These are phyloP conservation scores for Venturia nashicola DNA, from an alignment of 2,329 filamentous ascomycete genomes.

Conservation along the genomic window DNA sequence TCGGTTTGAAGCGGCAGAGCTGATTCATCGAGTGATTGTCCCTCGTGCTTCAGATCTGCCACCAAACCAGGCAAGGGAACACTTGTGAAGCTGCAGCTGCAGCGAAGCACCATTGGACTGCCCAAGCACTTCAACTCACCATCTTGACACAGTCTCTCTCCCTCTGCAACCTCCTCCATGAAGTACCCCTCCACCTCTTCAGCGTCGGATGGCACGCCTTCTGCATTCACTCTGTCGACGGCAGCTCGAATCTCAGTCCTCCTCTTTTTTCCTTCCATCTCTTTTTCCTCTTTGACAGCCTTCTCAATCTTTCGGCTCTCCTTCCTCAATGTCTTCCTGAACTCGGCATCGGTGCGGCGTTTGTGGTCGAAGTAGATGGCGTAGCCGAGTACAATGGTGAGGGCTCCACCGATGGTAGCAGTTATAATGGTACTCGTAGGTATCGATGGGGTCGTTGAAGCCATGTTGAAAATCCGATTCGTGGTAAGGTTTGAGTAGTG, in stretches of 20 bases:
- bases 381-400: slow-evolving; percentile 49
- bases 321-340: slow-evolving; percentile 53
- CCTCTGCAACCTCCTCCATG: slow-evolving; percentile 85
- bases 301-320: slow-evolving; percentile 63
- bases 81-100: not conserved
- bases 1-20: slow-evolving; percentile 5
- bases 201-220: slow-evolving; percentile 80
- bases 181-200: slow-evolving; percentile 96
- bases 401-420: slow-evolving; percentile 44
- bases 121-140: slow-evolving; percentile 42
- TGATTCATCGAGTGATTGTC: not conserved
- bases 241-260: slow-evolving; percentile 61
- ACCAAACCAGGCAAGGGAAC: not conserved
- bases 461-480: not conserved
- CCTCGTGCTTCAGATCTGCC: not conserved
- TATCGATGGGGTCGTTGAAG: slow-evolving; percentile 2
- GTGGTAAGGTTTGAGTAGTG: slow-evolving; percentile 32
- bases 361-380: slow-evolving; percentile 56
- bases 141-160: slow-evolving; percentile 71
- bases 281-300: slow-evolving; percentile 59
- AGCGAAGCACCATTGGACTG: not conserved
- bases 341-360: slow-evolving; percentile 50
- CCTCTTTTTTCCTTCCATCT: slow-evolving; percentile 52
- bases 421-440: slow-evolving; percentile 30
- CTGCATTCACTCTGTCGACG: slow-evolving; percentile 72